Percentiles rank a stretch among this genome's conserved stretches.
These are phyloP conservation scores for Lactifluus hygrophoroides DNA, from an alignment of 768 basidiomycete genomes.

Conservation along the genomic window DNA sequence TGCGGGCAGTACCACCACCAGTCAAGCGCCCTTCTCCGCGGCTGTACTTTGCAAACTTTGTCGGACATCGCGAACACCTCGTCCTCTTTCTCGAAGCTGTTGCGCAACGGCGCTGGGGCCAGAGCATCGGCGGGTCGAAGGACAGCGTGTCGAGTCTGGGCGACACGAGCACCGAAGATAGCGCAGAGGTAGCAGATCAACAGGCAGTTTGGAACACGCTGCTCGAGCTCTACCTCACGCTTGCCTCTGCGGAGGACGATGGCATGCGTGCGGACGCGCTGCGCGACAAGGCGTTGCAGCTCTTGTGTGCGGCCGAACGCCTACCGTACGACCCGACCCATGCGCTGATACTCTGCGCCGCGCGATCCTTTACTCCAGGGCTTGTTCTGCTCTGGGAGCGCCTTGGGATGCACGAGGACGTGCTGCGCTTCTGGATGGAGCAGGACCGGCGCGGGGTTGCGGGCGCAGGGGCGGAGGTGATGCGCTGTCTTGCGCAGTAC, in stretches of 20 bases:
- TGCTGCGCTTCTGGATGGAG: constrained; percentile 90
- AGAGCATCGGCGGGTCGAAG: constrained; percentile 42
- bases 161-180: constrained; percentile 23
- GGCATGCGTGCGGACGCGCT: constrained; percentile 24
- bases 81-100: constrained; percentile 85
- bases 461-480: constrained; percentile 41
- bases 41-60: constrained; percentile 89
- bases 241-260: constrained; percentile 30
- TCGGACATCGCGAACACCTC: constrained; percentile 80
- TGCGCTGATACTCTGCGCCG: constrained; percentile 92
- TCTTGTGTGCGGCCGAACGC: constrained; percentile 47
- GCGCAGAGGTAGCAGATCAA: constrained; percentile 49
- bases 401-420: constrained; percentile 93
- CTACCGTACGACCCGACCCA: constrained; percentile 82
- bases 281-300: constrained; percentile 59
- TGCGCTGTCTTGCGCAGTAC: constrained; percentile 67
- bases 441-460: constrained; percentile 35
- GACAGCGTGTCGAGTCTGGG: constrained; percentile 13
- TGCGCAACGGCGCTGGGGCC: constrained; percentile 70
- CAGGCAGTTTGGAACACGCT: constrained; percentile 92
- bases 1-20: constrained; percentile 18
- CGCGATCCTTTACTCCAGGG: constrained; percentile 70
- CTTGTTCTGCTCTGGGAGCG: constrained; percentile 88
- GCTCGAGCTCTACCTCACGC: constrained; percentile 81
- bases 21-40: constrained; percentile 67